A percentile compares a stretch with the other conserved stretches of the same genome.
Conservation (phyloP, 1,139 yeast genomes). For the Nadsonia commutata region DNA sequence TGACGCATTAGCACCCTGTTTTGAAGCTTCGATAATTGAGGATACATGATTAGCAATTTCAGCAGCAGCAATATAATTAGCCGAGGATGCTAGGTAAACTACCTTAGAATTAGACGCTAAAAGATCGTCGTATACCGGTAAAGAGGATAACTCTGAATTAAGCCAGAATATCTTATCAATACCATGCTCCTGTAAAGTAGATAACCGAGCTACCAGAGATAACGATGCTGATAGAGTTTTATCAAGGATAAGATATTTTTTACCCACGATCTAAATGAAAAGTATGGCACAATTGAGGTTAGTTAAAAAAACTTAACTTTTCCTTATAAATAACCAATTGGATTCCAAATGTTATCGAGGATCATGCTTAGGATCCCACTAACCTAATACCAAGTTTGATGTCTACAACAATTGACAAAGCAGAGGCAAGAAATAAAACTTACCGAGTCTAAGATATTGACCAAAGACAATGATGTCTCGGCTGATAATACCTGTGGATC, state of each 20-base stretch:
- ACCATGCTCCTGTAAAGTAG: slow-evolving; percentile 37
- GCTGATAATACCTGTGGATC: not conserved
- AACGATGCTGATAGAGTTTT: slow-evolving; percentile 38
- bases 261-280: slow-evolving; percentile 2
- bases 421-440: not conserved
- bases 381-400: no score
- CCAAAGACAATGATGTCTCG: not conserved
- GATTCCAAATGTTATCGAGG: no score
- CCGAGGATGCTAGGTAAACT: slow-evolving; percentile 1
- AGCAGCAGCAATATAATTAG: not conserved
- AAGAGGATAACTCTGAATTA: slow-evolving; percentile 11
- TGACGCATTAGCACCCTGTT: not conserved
- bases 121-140: not conserved
- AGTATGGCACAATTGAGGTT: no score
- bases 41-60: not conserved
- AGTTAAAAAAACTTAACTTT: no score
- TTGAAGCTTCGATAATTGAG: not conserved
- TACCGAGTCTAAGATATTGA: not conserved
- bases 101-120: not conserved
- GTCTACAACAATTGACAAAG: no score
- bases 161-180: slow-evolving; percentile 52
- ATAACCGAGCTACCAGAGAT: slow-evolving; percentile 47
- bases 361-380: no score
- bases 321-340: no score
- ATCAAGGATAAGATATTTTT: slow-evolving; percentile 37